Conservation (phyloP, 495 filamentous ascomycete species). For the Pyronema omphalodes region DNA sequence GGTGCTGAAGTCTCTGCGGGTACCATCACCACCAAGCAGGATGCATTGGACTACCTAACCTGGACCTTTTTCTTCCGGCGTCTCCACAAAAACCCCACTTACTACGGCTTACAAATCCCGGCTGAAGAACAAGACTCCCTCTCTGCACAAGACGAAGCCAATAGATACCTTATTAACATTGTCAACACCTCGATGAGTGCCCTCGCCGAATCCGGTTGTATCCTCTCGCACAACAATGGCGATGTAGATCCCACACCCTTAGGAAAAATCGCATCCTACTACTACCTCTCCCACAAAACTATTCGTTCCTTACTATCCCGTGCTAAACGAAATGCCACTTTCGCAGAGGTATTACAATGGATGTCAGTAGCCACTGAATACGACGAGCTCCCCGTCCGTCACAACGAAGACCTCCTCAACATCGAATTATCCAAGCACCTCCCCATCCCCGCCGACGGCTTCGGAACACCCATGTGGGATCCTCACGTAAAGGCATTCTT, state of each 20-base stretch:
- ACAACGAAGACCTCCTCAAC: conserved; percentile 98
- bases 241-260: conserved; percentile 76
- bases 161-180: conserved; percentile 80
- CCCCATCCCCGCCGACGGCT: conserved; percentile 44
- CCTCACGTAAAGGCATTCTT: conserved; percentile 95
- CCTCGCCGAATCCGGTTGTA: conserved; percentile 64
- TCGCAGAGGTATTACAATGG: conserved; percentile 78
- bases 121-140: conserved; percentile 83
- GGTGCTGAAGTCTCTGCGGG: conserved; percentile 87
- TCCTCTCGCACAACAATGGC: conserved; percentile 63
- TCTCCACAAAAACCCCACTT: conserved; percentile 94
- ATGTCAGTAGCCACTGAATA: conserved; percentile 90
- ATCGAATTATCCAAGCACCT: conserved; percentile 69
- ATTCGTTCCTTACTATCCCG: conserved; percentile 63
- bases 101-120: conserved; percentile 89
- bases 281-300: conserved; percentile 84
- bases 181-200: conserved; percentile 71
- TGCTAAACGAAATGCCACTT: conserved; percentile 57
- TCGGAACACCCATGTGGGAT: conserved; percentile 86
- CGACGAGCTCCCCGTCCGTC: conserved; percentile 92
- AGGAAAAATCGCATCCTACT: conserved; percentile 98
- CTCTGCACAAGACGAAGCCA: conserved; percentile 65
- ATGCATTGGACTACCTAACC: conserved; percentile 91
- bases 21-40: conserved; percentile 83
- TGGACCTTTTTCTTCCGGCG: conserved; percentile 99